These are phyloP conservation scores for Paratinospora sagittata DNA, from an alignment of 164 flowering plant species.

Conservation along the genomic window DNA sequence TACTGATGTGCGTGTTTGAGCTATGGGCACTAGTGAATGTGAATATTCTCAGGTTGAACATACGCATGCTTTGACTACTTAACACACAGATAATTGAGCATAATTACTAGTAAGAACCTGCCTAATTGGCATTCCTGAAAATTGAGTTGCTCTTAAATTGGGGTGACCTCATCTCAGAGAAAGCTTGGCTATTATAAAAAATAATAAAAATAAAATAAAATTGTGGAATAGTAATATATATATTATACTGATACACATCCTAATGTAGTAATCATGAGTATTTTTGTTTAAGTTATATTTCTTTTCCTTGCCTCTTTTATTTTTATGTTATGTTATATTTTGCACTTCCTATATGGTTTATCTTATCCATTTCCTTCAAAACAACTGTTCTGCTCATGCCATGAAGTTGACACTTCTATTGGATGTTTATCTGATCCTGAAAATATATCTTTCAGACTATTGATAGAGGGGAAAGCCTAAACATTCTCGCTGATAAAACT, in stretches of 20 bases:
- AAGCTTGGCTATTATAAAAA: background rate
- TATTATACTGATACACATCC: background rate
- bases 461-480: conserved; percentile 69
- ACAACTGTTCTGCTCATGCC: background rate
- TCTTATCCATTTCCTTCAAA: background rate
- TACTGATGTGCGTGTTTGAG: background rate
- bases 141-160: background rate
- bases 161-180: background rate
- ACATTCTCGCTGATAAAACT: conserved; percentile 60
- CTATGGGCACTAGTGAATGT: background rate
- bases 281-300: background rate
- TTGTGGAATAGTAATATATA: background rate
- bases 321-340: background rate
- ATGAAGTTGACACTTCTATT: no score
- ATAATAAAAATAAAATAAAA: no score
- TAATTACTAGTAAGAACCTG: background rate
- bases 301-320: background rate
- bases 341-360: background rate
- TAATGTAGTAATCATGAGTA: background rate
- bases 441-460: conserved; percentile 48
- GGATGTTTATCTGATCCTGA: conserved; percentile 5
- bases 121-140: background rate
- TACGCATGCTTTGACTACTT: background rate
- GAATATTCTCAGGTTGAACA: background rate
- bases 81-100: no score